Evolutionary conservation across 1,284 basidiomycete species (phyloP).

Genomic region (Cryptococcus sp.): DNA sequence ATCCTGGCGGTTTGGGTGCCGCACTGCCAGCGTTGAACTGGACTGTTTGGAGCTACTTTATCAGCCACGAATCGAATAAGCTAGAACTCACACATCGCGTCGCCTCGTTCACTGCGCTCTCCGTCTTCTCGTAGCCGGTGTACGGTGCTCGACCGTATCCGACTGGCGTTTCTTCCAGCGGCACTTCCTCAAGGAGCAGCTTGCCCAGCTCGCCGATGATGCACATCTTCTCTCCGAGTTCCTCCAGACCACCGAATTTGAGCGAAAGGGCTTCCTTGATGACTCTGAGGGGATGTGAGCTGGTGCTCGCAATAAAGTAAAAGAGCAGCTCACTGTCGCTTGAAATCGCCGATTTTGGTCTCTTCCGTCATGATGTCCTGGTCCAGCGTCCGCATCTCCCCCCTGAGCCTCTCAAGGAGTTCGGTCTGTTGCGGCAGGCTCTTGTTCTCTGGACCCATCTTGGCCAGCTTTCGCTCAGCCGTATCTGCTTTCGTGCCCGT

Average conservation of each 20-base stretch:
- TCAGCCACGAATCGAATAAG: not conserved
- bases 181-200: conserved; percentile 75
- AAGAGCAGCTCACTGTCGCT: conserved; percentile 59
- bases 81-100: conserved; percentile 55
- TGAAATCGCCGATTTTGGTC: conserved; percentile 79
- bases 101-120: conserved; percentile 66
- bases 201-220: conserved; percentile 82
- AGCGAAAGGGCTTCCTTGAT: conserved; percentile 71
- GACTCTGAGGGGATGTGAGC: conserved; percentile 23
- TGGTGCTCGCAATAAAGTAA: not conserved
- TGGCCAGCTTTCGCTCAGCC: conserved; percentile 86
- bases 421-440: conserved; percentile 76
- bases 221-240: conserved; percentile 84
- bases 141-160: conserved; percentile 77
- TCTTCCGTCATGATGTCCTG: conserved; percentile 83
- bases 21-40: conserved; percentile 42
- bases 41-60: conserved; percentile 40
- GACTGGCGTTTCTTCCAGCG: conserved; percentile 75
- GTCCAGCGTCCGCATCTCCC: conserved; percentile 77
- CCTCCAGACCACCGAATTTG: conserved; percentile 85
- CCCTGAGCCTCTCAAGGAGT: conserved; percentile 68
- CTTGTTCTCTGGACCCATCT: conserved; percentile 91
- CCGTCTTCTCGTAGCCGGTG: conserved; percentile 61
- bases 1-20: conserved; percentile 44
- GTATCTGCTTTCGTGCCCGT: conserved; percentile 74